These are phyloP conservation scores for Paracoccidioides brasiliensis DNA, from an alignment of 2,329 filamentous ascomycete genomes.

Conservation along the genomic window DNA sequence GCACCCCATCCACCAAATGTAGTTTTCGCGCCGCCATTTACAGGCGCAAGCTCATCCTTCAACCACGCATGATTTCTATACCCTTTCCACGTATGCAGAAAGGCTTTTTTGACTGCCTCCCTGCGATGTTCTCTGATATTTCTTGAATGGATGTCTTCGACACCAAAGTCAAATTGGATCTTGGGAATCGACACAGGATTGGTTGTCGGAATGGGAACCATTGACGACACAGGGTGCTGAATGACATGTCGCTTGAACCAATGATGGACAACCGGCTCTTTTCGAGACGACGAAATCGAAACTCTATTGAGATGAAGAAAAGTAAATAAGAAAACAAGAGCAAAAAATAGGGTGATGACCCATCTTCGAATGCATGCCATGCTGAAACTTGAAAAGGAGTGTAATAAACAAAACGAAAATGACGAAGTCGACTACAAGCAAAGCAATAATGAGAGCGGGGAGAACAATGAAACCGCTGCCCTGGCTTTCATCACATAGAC, in stretches of 20 bases:
- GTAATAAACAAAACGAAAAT: background rate
- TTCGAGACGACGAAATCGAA: background rate
- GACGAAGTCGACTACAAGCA: constrained; percentile 1
- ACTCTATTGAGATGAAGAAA: constrained; percentile 3
- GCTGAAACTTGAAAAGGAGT: background rate
- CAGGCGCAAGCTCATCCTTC: constrained; percentile 48
- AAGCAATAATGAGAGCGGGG: background rate
- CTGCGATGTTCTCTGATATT: constrained; percentile 28
- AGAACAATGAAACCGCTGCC: background rate
- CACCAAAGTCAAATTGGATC: constrained; percentile 18
- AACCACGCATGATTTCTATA: constrained; percentile 53
- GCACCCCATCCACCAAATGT: constrained; percentile 52
- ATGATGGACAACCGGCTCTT: background rate
- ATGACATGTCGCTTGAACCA: constrained; percentile 10
- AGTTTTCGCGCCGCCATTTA: constrained; percentile 40
- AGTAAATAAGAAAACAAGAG: constrained; percentile 6
- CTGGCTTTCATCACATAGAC: background rate
- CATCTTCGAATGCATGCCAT: constrained; percentile 9
- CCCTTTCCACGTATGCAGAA: constrained; percentile 44
- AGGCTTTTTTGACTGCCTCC: constrained; percentile 38
- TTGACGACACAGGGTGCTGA: constrained; percentile 14
- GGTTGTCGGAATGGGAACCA: constrained; percentile 15
- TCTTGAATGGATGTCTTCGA: constrained; percentile 16
- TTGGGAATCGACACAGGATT: constrained; percentile 14
- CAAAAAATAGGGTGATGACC: constrained; percentile 5